These are phyloP conservation scores for Rhododendron griersonianum DNA, from an alignment of 148 eudicot genomes.

Conservation along the genomic window DNA sequence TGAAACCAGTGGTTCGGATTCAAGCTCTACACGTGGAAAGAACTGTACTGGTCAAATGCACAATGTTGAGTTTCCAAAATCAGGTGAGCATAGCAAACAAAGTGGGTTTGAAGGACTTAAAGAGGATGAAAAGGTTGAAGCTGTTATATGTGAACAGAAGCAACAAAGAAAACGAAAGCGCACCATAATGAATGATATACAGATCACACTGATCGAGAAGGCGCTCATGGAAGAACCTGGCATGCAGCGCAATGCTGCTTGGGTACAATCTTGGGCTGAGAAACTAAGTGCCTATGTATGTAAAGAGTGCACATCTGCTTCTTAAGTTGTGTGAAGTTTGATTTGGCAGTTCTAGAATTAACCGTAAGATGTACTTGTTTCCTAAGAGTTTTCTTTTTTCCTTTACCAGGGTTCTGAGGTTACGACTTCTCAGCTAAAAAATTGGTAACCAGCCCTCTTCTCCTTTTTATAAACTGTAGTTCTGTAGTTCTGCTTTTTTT, in stretches of 20 bases:
- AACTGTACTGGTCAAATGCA: slow-evolving; percentile 26
- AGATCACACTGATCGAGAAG: slow-evolving; percentile 54
- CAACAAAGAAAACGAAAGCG: slow-evolving; percentile 76
- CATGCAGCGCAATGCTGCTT: slow-evolving; percentile 69
- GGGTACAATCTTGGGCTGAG: slow-evolving; percentile 62
- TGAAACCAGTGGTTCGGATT: slow-evolving; percentile 77
- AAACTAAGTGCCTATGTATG: slow-evolving; percentile 72
- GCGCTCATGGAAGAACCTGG: slow-evolving; percentile 78
- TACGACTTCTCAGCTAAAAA: slow-evolving; percentile 71
- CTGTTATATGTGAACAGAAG: slow-evolving; percentile 43
- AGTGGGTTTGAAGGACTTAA: slow-evolving; percentile 26
- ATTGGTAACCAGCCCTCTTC: slow-evolving; percentile 51
- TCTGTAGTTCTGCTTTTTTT: not conserved
- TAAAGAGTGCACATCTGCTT: not conserved
- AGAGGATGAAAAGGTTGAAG: slow-evolving; percentile 53
- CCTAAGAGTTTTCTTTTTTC: slow-evolving; percentile 17
- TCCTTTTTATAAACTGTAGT: not conserved
- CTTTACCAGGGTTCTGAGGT: slow-evolving; percentile 82
- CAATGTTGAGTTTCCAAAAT: slow-evolving; percentile 28
- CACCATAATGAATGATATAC: slow-evolving; percentile 74
- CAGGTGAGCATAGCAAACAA: slow-evolving; percentile 28
- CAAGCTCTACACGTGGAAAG: slow-evolving; percentile 62
- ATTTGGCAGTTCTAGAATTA: not conserved
- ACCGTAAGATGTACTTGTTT: not conserved
- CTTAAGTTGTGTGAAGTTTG: not conserved